Base-by-base conservation (phyloP, 148 eudicot species). In the Spergularia bocconei region DNA sequence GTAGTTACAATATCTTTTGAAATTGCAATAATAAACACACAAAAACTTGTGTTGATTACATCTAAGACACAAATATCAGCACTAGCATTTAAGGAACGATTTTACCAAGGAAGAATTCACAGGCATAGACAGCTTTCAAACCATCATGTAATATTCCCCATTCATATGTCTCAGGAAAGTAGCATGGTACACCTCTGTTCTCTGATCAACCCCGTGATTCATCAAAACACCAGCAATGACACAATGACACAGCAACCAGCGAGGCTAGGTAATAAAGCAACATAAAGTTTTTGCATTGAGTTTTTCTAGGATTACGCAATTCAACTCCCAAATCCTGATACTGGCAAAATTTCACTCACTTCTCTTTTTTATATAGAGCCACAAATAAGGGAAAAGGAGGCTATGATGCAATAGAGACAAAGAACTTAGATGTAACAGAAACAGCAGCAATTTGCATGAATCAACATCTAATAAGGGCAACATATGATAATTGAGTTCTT, bases 401-500 rank as follows among this genome's bases (percentile, higher is more conserved):
- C 14, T n/a, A 54, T 70, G 23, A 70, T 29, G 20, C 21, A 17
- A 54, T 41, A 1, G 33, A 48, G 20, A 21, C 16, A 21, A 19
- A 73, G 17, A 72, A n/a, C 3, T 20, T 58, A n/a, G 25, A 62
- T 61, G 44, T 1, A 23, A 53, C 54, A 52, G 70, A 64, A 64
- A 51, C 62, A 75, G 2, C 0, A 8, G 3, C 62, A 41, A 70
- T 53, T 25, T 51, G 53, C 17, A 29, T 48, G 48, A 63, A 47
- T 61, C 11, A 47, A 61, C 20, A 67, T 20, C 21, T 38, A 44
- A 14, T 5, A 39, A 19, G 53, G 48, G 52, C 57, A 33, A 52
- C 44, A 1, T 20, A 44, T 29, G 36, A 25, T 69, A 33, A 19
- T 75, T 71, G n/a, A 11, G 50, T 44, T 71, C 86, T 78, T 80